Percentiles rank a stretch among this genome's conserved stretches.
phyloP scores from a whole-genome alignment of 805 yeast species.

The Kuraishia hungarica region DNA sequence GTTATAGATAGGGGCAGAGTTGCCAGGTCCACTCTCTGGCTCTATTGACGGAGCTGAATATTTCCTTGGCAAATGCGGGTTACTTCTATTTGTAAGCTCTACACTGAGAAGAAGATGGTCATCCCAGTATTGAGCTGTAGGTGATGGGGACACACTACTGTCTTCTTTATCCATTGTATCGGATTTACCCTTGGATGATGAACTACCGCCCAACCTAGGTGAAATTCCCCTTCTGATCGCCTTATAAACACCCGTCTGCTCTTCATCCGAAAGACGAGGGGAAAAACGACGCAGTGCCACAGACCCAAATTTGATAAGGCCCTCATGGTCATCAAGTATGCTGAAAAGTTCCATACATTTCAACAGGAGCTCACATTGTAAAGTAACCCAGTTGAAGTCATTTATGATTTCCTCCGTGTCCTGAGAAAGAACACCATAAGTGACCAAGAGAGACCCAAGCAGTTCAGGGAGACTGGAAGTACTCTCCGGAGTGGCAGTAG shows the following conservation, averaged over 20 bases:
- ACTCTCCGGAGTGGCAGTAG: background rate
- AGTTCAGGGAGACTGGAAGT: background rate
- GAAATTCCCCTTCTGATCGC: conserved; percentile 5
- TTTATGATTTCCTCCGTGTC: background rate
- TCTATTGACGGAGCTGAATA: background rate
- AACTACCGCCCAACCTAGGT: background rate
- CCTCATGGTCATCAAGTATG: conserved; percentile 35
- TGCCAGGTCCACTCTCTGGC: background rate
- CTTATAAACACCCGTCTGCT: conserved; percentile 37
- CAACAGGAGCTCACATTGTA: conserved; percentile 2
- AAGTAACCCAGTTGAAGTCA: conserved; percentile 6
- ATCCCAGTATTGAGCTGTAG: conserved; percentile 57
- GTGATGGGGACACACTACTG: background rate
- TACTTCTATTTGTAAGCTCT: conserved; percentile 3
- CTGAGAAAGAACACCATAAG: background rate
- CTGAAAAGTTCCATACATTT: conserved; percentile 46
- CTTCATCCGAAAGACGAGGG: conserved; percentile 44
- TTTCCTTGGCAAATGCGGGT: conserved; percentile 3
- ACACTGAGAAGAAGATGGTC: conserved; percentile 33
- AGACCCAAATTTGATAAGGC: conserved; percentile 38
- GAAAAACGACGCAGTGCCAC: conserved; percentile 48
- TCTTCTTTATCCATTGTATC: too few species aligned
- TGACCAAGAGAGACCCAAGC: conserved; percentile 3
- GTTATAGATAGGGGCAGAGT: conserved; percentile 29
- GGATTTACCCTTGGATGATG: background rate